A percentile compares a stretch with the other conserved stretches of the same genome.
These are phyloP conservation scores for Pholiota microspora DNA, from an alignment of 768 basidiomycete genomes.

Conservation along the genomic window DNA sequence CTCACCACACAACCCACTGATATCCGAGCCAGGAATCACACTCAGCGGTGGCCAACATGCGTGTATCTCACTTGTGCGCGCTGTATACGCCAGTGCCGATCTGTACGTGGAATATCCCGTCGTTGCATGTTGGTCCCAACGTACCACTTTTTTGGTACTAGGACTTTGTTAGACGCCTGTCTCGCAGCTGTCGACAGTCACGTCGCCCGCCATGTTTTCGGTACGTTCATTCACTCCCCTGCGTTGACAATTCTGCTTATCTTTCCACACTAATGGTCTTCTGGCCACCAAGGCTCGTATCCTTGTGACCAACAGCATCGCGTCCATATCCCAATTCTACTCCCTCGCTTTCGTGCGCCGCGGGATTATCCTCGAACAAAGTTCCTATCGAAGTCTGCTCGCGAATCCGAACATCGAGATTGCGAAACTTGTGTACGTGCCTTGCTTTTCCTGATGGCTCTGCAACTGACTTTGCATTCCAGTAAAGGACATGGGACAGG, in stretches of 20 bases:
- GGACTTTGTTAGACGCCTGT: too few relatives aligned
- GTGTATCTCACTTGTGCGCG: slow-evolving; percentile 80
- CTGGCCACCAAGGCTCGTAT: slow-evolving; percentile 82
- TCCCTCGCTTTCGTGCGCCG: too few relatives aligned
- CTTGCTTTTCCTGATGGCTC: too few relatives aligned
- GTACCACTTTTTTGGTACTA: slow-evolving; percentile 79
- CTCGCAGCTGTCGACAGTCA: slow-evolving; percentile 86
- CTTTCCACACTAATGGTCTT: slow-evolving; percentile 79
- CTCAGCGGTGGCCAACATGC: slow-evolving; percentile 85
- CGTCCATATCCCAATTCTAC: too few relatives aligned
- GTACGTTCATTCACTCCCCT: too few relatives aligned
- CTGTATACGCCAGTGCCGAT: slow-evolving; percentile 90
- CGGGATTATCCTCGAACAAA: slow-evolving; percentile 74
- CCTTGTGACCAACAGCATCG: slow-evolving; percentile 86
- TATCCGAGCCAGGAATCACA: slow-evolving; percentile 31
- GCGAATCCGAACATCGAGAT: too few relatives aligned
- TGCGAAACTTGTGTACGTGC: too few relatives aligned
- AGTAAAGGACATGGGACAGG: slow-evolving; percentile 48
- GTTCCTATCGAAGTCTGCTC: slow-evolving; percentile 57
- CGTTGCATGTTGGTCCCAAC: slow-evolving; percentile 27
- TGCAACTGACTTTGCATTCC: too few relatives aligned
- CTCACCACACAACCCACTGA: background rate
- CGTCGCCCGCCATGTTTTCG: slow-evolving; percentile 84
- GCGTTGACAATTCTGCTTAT: slow-evolving; percentile 40
- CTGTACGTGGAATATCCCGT: slow-evolving; percentile 45